Evolutionary conservation across 306 rosid genomes (phyloP).

Genomic region (Acmispon strigosus): DNA sequence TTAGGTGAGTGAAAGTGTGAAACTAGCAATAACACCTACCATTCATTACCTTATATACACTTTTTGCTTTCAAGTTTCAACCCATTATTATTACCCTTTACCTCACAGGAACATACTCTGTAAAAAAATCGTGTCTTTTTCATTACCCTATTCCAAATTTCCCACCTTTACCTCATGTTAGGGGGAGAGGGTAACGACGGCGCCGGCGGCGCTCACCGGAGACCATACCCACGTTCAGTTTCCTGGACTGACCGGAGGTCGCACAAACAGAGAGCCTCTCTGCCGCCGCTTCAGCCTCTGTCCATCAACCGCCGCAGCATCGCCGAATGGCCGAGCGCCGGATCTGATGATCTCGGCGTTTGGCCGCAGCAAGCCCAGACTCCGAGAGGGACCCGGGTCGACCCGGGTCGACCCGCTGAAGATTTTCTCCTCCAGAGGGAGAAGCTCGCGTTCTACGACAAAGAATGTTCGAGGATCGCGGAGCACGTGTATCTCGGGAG

Average conservation of each 20-base stretch:
- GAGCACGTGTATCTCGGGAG: conserved; percentile 89
- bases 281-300: conserved; percentile 86
- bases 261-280: conserved; percentile 24
- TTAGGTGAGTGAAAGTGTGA: conserved; percentile 44
- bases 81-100: conserved; percentile 14
- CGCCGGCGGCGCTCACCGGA: conserved; percentile 14
- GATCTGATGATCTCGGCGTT: conserved; percentile 86
- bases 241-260: conserved; percentile 65
- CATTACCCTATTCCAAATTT: neutral
- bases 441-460: conserved; percentile 70
- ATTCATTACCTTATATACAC: neutral
- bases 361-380: conserved; percentile 78
- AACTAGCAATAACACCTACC: conserved; percentile 26
- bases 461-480: conserved; percentile 80
- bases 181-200: conserved; percentile 44
- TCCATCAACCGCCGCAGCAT: conserved; percentile 45
- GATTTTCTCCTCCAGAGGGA: conserved; percentile 75
- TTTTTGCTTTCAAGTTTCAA: neutral
- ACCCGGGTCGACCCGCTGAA: conserved; percentile 31
- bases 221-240: conserved; percentile 54
- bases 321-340: conserved; percentile 82
- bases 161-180: conserved; percentile 23
- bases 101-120: conserved; percentile 9
- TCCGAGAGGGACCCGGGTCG: conserved; percentile 46
- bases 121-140: conserved; percentile 8